Evolutionary conservation across 2,329 filamentous ascomycete species (phyloP), one percentile per base, ranked within the genome.

Genomic region (Didymella arachidicola): DNA sequence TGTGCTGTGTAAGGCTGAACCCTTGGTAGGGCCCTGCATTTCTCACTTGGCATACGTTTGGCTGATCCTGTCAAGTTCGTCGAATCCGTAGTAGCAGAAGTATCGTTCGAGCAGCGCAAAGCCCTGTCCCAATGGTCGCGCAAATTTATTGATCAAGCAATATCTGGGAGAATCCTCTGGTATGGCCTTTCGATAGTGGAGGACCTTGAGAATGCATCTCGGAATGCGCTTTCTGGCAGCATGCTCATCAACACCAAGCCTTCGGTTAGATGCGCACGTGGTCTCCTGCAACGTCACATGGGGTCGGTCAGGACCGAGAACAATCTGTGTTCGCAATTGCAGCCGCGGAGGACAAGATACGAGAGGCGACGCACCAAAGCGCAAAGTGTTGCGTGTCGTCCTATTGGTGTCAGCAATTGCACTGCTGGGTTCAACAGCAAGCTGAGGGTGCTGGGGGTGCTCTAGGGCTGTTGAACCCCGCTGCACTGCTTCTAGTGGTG

Each of bases 401-500:
- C n/a, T 30, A 19, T 29, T 34, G 29, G 12, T 2, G 25, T 41
- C 30, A 50, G 50, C 50, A 26, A 46, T 29, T 43, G 49, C 45
- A 53, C 34, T n/a, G 14, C 16, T 45, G 50, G 41, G 25, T 48
- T 25, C 47, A 47, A 47, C 19, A 42, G 41, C 36, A 47, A 39
- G 41, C 36, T 39, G 36, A 39, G 32, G 16, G 16, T 36, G 32
- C 32, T 36, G 32, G n/a, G 16, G 32, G 10, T 46, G 54, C 22
- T 43, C 30, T 42, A 22, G 45, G 45, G 56, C 44, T 54, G 60
- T 60, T 60, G 60, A 57, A 60, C 49, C 32, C 57, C 60, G 60
- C 60, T 34, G 29, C 30, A 53, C 44, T 53, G 52, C 36, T 29
- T 47, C 48, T 53, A 47, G 50, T 34, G 54, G 50, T 30, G 50